Conservation (phyloP, 1,284 basidiomycete species). For the Sporisorium exsertum region DNA sequence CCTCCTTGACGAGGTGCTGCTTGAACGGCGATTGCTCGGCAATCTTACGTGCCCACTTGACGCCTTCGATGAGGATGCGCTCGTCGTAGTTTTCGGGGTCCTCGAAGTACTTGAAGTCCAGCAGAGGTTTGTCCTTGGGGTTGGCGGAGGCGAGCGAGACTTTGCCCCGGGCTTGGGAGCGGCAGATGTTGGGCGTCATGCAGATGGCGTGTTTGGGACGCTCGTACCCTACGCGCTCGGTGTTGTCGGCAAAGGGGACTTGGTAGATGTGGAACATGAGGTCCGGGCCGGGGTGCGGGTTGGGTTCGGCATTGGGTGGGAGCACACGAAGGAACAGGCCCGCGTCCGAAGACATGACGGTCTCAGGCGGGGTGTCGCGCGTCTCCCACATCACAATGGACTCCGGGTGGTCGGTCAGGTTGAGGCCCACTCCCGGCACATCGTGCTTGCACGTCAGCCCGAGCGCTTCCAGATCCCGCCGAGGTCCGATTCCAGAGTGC, state of each 20-base stretch:
- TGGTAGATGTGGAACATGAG: conserved; percentile 70
- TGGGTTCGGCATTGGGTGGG: conserved; percentile 54
- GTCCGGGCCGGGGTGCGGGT: conserved; percentile 65
- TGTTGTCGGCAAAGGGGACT: conserved; percentile 67
- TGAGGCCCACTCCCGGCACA: conserved; percentile 73
- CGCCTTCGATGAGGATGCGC: conserved; percentile 72
- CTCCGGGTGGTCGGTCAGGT: conserved; percentile 73
- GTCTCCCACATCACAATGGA: conserved; percentile 69
- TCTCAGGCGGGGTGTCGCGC: conserved; percentile 66
- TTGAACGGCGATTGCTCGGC: conserved; percentile 71
- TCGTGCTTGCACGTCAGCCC: conserved; percentile 71
- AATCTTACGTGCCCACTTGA: conserved; percentile 73
- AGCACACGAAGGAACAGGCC: conserved; percentile 67
- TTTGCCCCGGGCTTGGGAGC: conserved; percentile 70
- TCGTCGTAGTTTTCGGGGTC: conserved; percentile 72
- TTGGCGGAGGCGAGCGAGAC: conserved; percentile 70
- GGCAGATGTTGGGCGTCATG: conserved; percentile 70
- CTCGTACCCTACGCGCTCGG: conserved; percentile 66
- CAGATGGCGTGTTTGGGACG: conserved; percentile 69
- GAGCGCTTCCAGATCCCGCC: conserved; percentile 70
- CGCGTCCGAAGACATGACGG: conserved; percentile 69
- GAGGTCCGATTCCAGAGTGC: conserved; percentile 73
- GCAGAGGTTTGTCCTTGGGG: conserved; percentile 70
- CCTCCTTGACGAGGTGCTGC: conserved; percentile 70
- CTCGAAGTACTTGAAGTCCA: conserved; percentile 74